Evolutionary conservation across 768 basidiomycete species (phyloP), one percentile per base, ranked within the genome.

Genomic region (Amanita phalloides): DNA sequence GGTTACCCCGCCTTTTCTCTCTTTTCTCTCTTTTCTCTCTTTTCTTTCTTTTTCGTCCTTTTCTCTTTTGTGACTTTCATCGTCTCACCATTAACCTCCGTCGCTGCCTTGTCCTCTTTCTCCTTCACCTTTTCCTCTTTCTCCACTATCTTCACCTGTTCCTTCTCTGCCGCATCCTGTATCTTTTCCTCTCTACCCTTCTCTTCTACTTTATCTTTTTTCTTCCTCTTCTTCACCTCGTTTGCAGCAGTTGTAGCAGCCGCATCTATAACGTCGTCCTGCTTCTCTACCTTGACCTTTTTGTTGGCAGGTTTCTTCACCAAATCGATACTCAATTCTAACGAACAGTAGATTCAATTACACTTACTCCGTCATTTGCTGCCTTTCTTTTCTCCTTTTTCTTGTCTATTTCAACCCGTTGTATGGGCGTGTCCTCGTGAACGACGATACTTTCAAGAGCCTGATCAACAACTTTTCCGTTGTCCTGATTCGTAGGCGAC

Each of bases 401-500:
- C 21, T 10, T 28, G 44, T 56, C 56, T 21, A 57, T 57, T 44
- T 48, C 54, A 23, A 48, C 48, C 42, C 56, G 52, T 25, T 56
- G 21, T 49, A 47, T 30, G 14, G 20, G 17, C 8, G 42, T 13
- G 46, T 47, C 21, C 25, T 41, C 52, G 49, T 55, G 26, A 58
- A 54, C 20, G 1, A 25, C n/a, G 52, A 49, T 10, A 14, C 61
- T 59, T 2, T 32, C 51, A 20, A 47, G 45, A 32, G 41, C 32
- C 28, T 59, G 55, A 4, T 61, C 56, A 2, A 49, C 44, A 11
- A 57, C 41, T 53, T 70, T 23, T 45, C 10, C 23, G 13, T 72
- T 6, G 59, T 55, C 56, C 67, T 68, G 63, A 70, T 66, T 30
- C 50, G 58, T 4, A 58, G 54, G 25, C 55, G 55, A 30, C n/a